Evolutionary conservation across 345 rosid genomes (phyloP), one percentile per base, ranked within the genome.

Genomic region (Salix suchowensis): DNA sequence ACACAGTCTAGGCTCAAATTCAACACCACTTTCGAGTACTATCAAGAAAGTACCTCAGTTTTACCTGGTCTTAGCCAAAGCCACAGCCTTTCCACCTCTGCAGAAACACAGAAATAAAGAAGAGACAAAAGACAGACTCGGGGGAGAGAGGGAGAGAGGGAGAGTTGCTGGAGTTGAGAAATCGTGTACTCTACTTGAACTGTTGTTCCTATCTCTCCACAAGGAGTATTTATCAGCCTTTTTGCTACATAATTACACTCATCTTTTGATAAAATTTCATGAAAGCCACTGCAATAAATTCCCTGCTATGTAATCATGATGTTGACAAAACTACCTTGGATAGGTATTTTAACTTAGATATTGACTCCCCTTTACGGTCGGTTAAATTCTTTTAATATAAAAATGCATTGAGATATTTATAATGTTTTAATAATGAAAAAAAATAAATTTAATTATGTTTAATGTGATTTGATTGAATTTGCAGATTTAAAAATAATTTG

Each of bases 61-160:
- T 36, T 48, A 30, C n/a, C 62, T 65, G 30, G 77, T 65, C 36
- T 46, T 24, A 30, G 42, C 62, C 50, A 28, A 62, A 39, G 12
- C 28, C 30, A 62, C 46, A 44, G 46, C 19, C 21, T 15, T 9
- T 40, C 40, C 61, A 7, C 67, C 70, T 73, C 54, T 73, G 68
- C 55, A 69, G 32, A 66, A 72, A 62, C 75, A 55, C 75, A 37
- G 67, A 73, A 73, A 37, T 26, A 73, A 73, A 7, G 40, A 73
- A 24, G 2, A 15, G 23, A 19, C 23, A 7, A 67, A 21, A 73
- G 36, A 60, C 11, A 50, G 23, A 44, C 50, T 5, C 32, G 0
- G 60, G 24, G 23, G 60, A 39, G 23, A 30, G 44, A 14, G 15
- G 30, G 61, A 19, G 65, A 21, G 12, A 7, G 28, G 2, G 42